Percentiles rank a stretch among this genome's conserved stretches.
Conservation (phyloP, 805 yeast species). For the Sporopachydermia quercuum region DNA sequence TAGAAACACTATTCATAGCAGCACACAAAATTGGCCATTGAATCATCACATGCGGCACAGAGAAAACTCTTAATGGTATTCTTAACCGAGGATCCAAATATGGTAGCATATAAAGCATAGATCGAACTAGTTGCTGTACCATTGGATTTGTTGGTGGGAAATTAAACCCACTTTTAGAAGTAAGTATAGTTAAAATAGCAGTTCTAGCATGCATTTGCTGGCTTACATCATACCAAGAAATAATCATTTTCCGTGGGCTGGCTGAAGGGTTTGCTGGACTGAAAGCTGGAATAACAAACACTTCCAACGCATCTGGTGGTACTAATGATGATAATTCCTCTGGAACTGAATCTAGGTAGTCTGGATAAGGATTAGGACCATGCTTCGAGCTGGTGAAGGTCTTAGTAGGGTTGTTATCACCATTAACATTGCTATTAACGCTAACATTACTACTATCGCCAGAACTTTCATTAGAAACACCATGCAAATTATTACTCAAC, state of each 20-base stretch:
- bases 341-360: background rate
- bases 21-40: conserved; percentile 1
- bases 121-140: background rate
- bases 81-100: background rate
- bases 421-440: no score
- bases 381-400: no score
- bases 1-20: background rate
- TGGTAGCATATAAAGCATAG: conserved; percentile 1
- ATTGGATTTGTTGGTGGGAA: background rate
- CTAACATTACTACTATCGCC: no score
- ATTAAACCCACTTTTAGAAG: background rate
- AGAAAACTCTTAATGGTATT: background rate
- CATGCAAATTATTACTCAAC: no score
- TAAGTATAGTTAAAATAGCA: background rate
- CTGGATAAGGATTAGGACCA: conserved; percentile 1
- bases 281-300: background rate
- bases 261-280: background rate
- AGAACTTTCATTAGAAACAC: no score
- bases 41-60: conserved; percentile 1
- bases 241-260: background rate
- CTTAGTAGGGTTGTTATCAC: no score
- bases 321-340: background rate
- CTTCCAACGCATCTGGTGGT: background rate
- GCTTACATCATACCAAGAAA: conserved; percentile 1
- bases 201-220: background rate